Base-by-base conservation (phyloP, 2,329 filamentous ascomycete genomes). In the Coniosporium tulheliwenetii region DNA sequence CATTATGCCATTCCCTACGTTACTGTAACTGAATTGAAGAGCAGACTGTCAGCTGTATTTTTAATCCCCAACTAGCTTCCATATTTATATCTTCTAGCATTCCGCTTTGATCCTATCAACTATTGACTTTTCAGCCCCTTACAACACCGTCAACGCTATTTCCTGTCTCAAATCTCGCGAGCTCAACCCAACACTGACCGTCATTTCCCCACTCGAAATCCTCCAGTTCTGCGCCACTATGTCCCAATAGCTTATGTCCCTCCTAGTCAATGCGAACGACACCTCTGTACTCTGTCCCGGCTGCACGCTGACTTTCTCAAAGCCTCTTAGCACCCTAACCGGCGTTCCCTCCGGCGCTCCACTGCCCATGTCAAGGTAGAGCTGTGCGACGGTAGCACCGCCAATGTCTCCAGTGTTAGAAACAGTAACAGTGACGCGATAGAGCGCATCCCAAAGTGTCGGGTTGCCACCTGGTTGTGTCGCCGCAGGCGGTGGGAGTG, bases 371-470 rank as follows among this genome's bases (percentile, higher is more conserved):
- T 50, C 47, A n/a, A 76, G 53, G 50, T 77, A 77, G 1, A 78
- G 57, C 54, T 78, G 73, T 2, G 69, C 58, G 1, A 77, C 67
- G 8, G 67, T 62, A 2, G 64, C 64, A 19, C 70, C 73, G 15
- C 55, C 50, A 2, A 62, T 48, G 4, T 49, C 43, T 13, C 74
- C 73, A 0, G 65, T 69, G 58, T 78, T 78, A 31, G 54, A 57
- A 5, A 78, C 50, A 1, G 61, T 56, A 2, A 67, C 63, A 2
- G 61, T 59, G 8, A 73, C 63, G 35, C 55, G 67, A 44, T 61
- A 65, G n/a, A 77, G 48, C 7, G 56, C 58, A 8, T 68, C 62
- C 64, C 68, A 77, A 16, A 78, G 64, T 14, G 69, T 68, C 1
- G 65, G 54, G 48, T 73, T 68, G 1, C 75, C 75, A n/a, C 74